Conservation (phyloP, 2,329 filamentous ascomycete species). For the Fusarium avenaceum region DNA sequence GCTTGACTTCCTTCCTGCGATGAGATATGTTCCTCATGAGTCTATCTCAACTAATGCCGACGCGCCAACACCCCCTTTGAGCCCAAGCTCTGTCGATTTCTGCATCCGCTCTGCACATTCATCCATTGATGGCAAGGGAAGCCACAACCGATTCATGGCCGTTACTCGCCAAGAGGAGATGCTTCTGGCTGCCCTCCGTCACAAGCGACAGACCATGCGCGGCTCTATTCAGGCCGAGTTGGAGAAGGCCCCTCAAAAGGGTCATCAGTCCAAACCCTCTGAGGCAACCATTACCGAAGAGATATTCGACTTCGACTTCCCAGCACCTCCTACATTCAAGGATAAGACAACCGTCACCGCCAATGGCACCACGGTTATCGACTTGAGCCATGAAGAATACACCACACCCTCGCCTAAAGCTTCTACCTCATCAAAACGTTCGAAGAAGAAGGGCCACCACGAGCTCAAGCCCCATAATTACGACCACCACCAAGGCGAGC, state of each 20-base stretch:
- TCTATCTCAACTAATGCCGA: slow-evolving; percentile 51
- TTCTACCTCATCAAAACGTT: slow-evolving; percentile 9
- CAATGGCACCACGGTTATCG: slow-evolving; percentile 46
- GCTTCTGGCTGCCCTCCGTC: slow-evolving; percentile 68
- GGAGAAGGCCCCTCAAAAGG: slow-evolving; percentile 41
- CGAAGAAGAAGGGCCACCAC: slow-evolving; percentile 30
- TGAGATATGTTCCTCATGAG: slow-evolving; percentile 40
- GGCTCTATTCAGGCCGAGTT: slow-evolving; percentile 61
- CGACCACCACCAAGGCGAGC: slow-evolving; percentile 43
- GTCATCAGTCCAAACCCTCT: slow-evolving; percentile 49
- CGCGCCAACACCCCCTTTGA: slow-evolving; percentile 64
- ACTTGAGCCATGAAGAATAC: slow-evolving; percentile 37
- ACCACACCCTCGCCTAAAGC: neutral
- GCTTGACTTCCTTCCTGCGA: slow-evolving; percentile 33
- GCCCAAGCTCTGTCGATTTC: slow-evolving; percentile 66
- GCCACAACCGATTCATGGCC: slow-evolving; percentile 65
- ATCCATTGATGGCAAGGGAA: slow-evolving; percentile 52
- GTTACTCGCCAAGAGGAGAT: slow-evolving; percentile 71
- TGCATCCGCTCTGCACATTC: slow-evolving; percentile 58
- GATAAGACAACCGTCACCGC: slow-evolving; percentile 45
- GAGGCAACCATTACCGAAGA: slow-evolving; percentile 52
- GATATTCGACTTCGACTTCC: slow-evolving; percentile 54
- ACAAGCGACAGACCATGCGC: slow-evolving; percentile 69
- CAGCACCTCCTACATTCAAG: slow-evolving; percentile 51
- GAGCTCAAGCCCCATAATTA: slow-evolving; percentile 22